A percentile compares a stretch with the other conserved stretches of the same genome.
phyloP scores from a whole-genome alignment of 192 early-diverging fungal genomes.

The Backusella westeae region DNA sequence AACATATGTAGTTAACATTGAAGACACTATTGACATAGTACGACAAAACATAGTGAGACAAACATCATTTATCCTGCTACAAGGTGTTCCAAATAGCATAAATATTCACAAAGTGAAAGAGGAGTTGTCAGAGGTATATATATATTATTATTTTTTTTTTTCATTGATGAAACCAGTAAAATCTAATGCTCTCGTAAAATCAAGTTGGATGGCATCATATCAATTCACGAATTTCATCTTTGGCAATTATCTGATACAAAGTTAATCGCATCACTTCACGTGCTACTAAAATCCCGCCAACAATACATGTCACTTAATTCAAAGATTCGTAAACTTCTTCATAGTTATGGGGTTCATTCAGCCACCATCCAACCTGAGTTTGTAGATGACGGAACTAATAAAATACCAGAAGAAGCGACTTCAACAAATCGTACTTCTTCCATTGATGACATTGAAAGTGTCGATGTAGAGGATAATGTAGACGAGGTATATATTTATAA shows the following conservation, averaged over 20 bases:
- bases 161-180: neutral
- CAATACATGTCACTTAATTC: slow-evolving; percentile 73
- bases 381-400: slow-evolving; percentile 32
- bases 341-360: slow-evolving; percentile 79
- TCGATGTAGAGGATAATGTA: neutral
- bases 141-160: too few species aligned
- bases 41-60: slow-evolving; percentile 35
- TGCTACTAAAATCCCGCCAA: slow-evolving; percentile 56
- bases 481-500: slow-evolving; percentile 10
- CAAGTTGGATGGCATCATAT: slow-evolving; percentile 61
- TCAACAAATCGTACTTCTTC: neutral
- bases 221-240: slow-evolving; percentile 89
- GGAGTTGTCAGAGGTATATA: slow-evolving; percentile 53
- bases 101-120: slow-evolving; percentile 60
- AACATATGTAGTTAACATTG: neutral
- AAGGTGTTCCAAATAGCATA: slow-evolving; percentile 72
- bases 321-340: slow-evolving; percentile 74
- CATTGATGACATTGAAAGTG: neutral
- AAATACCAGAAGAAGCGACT: neutral
- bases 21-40: neutral
- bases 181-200: neutral
- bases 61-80: slow-evolving; percentile 78
- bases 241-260: slow-evolving; percentile 90
- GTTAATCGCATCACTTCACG: slow-evolving; percentile 80
- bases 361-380: slow-evolving; percentile 94